These are phyloP conservation scores for Raffaelea deltoideospora DNA, from an alignment of 2,329 filamentous ascomycete species.

Conservation along the genomic window DNA sequence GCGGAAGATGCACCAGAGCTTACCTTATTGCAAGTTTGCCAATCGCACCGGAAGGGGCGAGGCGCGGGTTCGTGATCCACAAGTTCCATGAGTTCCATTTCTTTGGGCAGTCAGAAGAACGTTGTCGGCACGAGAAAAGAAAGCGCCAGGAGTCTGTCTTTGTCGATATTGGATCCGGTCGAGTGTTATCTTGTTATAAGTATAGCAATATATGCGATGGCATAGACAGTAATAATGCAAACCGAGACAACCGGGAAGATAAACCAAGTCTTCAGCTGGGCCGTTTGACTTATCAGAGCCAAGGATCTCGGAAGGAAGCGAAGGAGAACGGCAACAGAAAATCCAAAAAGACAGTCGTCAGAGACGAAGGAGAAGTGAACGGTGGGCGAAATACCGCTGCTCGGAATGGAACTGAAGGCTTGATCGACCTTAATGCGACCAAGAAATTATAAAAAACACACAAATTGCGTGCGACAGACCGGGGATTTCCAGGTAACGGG, in stretches of 20 bases:
- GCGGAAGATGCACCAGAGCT: conserved; percentile 8
- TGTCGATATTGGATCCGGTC: no score
- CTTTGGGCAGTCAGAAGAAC: conserved; percentile 9
- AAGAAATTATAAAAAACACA: conserved; percentile 4
- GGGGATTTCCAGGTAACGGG: background rate
- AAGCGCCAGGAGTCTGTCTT: no score
- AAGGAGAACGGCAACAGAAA: background rate
- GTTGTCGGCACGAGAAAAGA: background rate
- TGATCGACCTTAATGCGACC: conserved; percentile 12
- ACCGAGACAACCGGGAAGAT: background rate
- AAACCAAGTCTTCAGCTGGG: background rate
- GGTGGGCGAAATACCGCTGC: conserved; percentile 5
- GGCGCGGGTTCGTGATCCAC: conserved; percentile 48
- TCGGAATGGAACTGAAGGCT: conserved; percentile 6
- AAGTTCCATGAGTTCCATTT: conserved; percentile 50
- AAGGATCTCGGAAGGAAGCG: background rate
- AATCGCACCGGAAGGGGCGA: conserved; percentile 49
- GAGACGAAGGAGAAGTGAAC: background rate
- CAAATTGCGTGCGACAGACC: background rate
- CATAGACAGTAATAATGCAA: background rate
- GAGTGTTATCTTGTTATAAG: no score
- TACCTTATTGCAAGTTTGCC: conserved; percentile 48
- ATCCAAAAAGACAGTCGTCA: no score
- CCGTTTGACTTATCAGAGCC: background rate
- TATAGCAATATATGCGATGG: background rate